A percentile compares a stretch with the other conserved stretches of the same genome.
Evolutionary conservation across 2,329 filamentous ascomycete genomes (phyloP).

Genomic region (Hymenotorrendiella dingleyae): DNA sequence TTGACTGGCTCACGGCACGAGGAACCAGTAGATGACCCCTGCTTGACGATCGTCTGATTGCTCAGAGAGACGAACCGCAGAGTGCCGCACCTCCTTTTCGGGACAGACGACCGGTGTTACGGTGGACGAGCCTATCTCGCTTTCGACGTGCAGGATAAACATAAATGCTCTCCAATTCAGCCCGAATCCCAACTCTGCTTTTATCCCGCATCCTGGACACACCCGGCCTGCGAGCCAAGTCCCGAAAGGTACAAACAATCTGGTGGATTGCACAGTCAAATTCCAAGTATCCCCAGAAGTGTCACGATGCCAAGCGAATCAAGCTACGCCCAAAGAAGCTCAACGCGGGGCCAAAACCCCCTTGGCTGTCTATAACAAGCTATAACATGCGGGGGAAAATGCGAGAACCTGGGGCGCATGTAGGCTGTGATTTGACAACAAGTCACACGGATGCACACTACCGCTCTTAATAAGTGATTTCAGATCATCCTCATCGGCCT

Average conservation of each 20-base stretch:
- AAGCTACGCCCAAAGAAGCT: neutral
- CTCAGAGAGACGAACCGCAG: conserved; percentile 10
- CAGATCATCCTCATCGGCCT: too few relatives aligned
- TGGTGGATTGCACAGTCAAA: neutral
- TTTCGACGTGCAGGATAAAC: conserved; percentile 9
- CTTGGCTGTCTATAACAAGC: conserved; percentile 5
- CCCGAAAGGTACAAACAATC: neutral
- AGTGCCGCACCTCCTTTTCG: conserved; percentile 8
- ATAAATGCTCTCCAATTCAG: conserved; percentile 3
- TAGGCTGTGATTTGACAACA: neutral
- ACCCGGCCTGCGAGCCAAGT: neutral
- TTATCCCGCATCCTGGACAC: conserved; percentile 4
- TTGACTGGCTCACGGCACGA: conserved; percentile 5
- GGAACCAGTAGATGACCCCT: conserved; percentile 2
- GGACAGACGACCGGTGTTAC: conserved; percentile 8
- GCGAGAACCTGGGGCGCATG: conserved; percentile 5
- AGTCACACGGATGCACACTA: conserved; percentile 2
- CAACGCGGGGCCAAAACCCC: conserved; percentile 1
- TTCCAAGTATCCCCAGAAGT: neutral
- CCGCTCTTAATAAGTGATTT: too few relatives aligned
- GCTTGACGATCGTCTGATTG: conserved; percentile 9
- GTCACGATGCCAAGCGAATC: neutral
- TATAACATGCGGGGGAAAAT: conserved; percentile 11
- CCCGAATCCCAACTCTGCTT: conserved; percentile 3
- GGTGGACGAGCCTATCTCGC: conserved; percentile 10